Conservation (phyloP, 164 flowering plant genomes). For the Umbilicus rupestris region DNA sequence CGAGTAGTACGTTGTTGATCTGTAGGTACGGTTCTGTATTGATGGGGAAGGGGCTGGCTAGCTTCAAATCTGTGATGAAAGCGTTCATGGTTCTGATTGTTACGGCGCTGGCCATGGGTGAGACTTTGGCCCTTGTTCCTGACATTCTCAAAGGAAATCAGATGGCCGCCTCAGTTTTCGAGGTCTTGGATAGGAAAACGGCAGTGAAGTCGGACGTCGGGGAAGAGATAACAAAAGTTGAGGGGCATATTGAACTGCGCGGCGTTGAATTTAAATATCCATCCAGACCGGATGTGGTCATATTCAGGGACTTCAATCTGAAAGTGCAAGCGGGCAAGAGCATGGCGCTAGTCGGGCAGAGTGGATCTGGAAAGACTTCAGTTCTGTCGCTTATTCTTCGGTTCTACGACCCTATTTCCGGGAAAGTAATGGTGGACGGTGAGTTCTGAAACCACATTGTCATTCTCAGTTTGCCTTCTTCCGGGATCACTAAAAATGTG, state of each 20-base stretch:
- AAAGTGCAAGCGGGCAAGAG: conserved; percentile 65
- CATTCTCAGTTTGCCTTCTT: not conserved
- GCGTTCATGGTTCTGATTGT: conserved; percentile 90
- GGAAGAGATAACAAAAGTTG: conserved; percentile 57
- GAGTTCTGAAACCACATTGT: conserved; percentile 14
- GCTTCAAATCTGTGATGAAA: conserved; percentile 88
- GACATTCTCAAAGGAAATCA: conserved; percentile 85
- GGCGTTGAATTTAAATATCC: conserved; percentile 74
- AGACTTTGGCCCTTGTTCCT: conserved; percentile 83
- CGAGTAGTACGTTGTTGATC: not conserved
- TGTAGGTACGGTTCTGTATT: conserved; percentile 84
- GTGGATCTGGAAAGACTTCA: conserved; percentile 97
- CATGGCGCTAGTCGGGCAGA: conserved; percentile 94
- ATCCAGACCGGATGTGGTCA: conserved; percentile 64
- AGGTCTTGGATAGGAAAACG: conserved; percentile 63
- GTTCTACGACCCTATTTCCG: conserved; percentile 77
- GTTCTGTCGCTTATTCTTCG: conserved; percentile 80
- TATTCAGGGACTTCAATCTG: conserved; percentile 71
- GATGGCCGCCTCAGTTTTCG: conserved; percentile 87
- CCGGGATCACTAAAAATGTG: not conserved
- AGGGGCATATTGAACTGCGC: conserved; percentile 70
- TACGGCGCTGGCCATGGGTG: conserved; percentile 96
- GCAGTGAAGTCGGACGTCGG: conserved; percentile 56
- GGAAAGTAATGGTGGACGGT: conserved; percentile 86
- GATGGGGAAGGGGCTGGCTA: conserved; percentile 75